A percentile compares a stretch with the other conserved stretches of the same genome.
phyloP scores from a whole-genome alignment of 805 yeast species.

The Pichia eremophila region DNA sequence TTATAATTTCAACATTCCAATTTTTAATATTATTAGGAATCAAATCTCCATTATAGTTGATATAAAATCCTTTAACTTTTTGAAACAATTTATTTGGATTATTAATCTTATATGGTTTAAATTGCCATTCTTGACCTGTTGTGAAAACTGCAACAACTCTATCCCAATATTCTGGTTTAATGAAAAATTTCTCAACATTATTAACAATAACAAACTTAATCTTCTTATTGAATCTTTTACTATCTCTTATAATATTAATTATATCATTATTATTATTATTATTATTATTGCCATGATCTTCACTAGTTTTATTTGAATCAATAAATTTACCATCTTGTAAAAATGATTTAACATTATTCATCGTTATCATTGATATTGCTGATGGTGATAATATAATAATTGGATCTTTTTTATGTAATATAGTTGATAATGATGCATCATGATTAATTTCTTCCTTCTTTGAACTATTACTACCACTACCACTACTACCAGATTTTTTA shows the following conservation, averaged over 20 bases:
- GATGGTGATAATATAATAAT: constrained; percentile 73
- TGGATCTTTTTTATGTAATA: constrained; percentile 40
- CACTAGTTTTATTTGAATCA: constrained; percentile 19
- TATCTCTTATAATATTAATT: constrained; percentile 45
- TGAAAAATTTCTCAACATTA: constrained; percentile 75
- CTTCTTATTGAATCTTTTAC: constrained; percentile 45
- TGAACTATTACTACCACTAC: constrained; percentile 4
- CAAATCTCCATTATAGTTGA: constrained; percentile 69
- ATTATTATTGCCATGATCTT: constrained; percentile 30
- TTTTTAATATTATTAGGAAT: constrained; percentile 66
- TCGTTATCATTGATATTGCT: constrained; percentile 59
- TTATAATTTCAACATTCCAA: constrained; percentile 82
- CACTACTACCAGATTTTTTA: neutral
- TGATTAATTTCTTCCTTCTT: neutral
- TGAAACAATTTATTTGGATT: constrained; percentile 76
- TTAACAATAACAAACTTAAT: constrained; percentile 74
- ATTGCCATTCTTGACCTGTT: constrained; percentile 97
- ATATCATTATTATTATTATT: constrained; percentile 21
- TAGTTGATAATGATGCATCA: constrained; percentile 3
- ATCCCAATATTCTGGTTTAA: constrained; percentile 96
- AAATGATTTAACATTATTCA: constrained; percentile 57
- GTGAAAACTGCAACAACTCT: constrained; percentile 92
- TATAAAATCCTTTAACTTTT: constrained; percentile 72
- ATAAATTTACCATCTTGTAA: constrained; percentile 63
- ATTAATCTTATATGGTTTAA: constrained; percentile 74